Evolutionary conservation across 768 basidiomycete species (phyloP), one percentile per base, ranked within the genome.

Genomic region (Amanita muscaria): DNA sequence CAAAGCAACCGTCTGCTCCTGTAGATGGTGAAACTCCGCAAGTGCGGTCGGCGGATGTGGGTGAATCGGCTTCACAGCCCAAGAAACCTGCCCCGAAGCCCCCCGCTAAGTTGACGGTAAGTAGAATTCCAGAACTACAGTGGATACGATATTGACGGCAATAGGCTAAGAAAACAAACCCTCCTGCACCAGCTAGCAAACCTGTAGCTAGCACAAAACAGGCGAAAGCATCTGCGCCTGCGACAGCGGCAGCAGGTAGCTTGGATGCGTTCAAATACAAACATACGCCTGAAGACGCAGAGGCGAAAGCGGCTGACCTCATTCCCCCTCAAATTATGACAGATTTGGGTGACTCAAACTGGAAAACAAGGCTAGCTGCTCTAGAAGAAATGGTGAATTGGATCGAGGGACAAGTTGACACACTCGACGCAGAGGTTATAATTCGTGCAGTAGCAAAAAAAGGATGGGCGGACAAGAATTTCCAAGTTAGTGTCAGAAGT

Each of bases 381-480:
- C 68, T 92, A 18, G 93, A 96, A 44, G 87, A 86, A 58, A 74
- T 98, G 79, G 69, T 74, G 1, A 63, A 68, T 4, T 98, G 96
- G 94, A 64, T 91, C 4, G 82, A 90, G 47, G 74, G 70, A 1
- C 71, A 74, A 22, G 73, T 79, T 10, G 70, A 75, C 25, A 68
- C 71, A 0, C 64, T 88, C 1, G 94, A 99, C 52, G 80, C 84
- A 10, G 96, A 99, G 62, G 79, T 99, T 4, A 56, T 99, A 29
- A 77, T 97, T 15, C 74, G 94, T 19, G 82, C 86, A 52, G 64
- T 98, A 48, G 82, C 77, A 3, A 98, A 94, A 70, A 90, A 88
- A 51, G 91, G 93, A 2, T 97, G 91, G 92, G 76, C 73, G n/a
- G 96, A 99, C 67, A 98, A 96, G 71, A 99, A 98, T 56, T 99